phyloP scores from a whole-genome alignment of 805 yeast genomes.

The Metschnikowia koreensis region DNA sequence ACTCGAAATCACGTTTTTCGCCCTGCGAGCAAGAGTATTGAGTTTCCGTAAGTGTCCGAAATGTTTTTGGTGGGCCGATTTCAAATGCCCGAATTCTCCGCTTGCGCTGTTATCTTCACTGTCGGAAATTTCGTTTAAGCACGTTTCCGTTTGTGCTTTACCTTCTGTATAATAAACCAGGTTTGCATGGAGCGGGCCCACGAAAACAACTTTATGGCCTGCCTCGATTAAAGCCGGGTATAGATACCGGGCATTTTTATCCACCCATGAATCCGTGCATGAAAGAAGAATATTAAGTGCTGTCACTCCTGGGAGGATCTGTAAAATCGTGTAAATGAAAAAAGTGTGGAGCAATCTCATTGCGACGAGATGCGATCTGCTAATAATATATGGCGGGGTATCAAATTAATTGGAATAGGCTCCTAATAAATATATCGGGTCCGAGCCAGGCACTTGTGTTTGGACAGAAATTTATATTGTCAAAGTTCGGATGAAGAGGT shows the following conservation, averaged over 20 bases:
- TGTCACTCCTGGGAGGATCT: constrained; percentile 5
- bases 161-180: background rate
- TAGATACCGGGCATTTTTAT: constrained; percentile 31
- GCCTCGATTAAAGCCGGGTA: constrained; percentile 27
- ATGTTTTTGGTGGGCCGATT: constrained; percentile 31
- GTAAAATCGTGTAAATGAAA: background rate
- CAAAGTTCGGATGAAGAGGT: no score
- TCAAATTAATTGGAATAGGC: background rate
- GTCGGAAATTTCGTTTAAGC: background rate
- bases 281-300: constrained; percentile 31
- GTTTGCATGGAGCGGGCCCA: constrained; percentile 29
- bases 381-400: background rate
- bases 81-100: constrained; percentile 37
- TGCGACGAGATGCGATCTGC: background rate
- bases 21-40: constrained; percentile 17
- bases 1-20: constrained; percentile 20
- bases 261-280: constrained; percentile 38
- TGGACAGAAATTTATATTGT: no score
- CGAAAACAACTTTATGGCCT: constrained; percentile 32
- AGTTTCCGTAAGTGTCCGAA: constrained; percentile 20
- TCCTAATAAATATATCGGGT: background rate
- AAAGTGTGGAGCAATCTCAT: background rate
- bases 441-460: background rate
- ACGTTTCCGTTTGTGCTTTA: background rate
- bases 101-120: constrained; percentile 4